phyloP scores from a whole-genome alignment of 495 filamentous ascomycete species.

The Neurospora sp. region DNA sequence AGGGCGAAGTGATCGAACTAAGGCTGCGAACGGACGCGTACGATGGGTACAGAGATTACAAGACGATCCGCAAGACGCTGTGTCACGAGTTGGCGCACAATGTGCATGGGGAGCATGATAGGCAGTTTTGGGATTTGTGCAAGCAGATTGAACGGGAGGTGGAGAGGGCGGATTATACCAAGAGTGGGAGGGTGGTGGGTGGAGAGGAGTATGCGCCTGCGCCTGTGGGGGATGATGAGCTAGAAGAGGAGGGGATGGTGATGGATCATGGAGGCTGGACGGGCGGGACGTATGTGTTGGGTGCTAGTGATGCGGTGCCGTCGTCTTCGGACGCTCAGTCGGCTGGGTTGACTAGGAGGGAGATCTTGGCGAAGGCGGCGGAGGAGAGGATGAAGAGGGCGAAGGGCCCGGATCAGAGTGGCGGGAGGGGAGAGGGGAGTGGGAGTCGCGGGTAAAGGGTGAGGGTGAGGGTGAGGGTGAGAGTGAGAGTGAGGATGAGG shows the following conservation, averaged over 20 bases:
- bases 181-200: slow-evolving; percentile 53
- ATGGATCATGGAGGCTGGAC: slow-evolving; percentile 63
- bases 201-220: slow-evolving; percentile 54
- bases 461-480: too few relatives aligned
- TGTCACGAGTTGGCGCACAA: slow-evolving; percentile 96
- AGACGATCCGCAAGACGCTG: slow-evolving; percentile 78
- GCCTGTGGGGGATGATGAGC: background rate
- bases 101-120: slow-evolving; percentile 73
- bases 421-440: slow-evolving; percentile 10
- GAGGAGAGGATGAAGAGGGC: slow-evolving; percentile 60
- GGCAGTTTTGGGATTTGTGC: slow-evolving; percentile 80
- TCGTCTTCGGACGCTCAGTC: slow-evolving; percentile 6
- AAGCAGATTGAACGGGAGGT: slow-evolving; percentile 82
- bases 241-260: too few relatives aligned
- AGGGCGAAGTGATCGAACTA: slow-evolving; percentile 85
- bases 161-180: slow-evolving; percentile 62
- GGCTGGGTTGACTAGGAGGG: slow-evolving; percentile 41
- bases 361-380: slow-evolving; percentile 64
- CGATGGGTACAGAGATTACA: slow-evolving; percentile 88
- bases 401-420: slow-evolving; percentile 12
- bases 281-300: slow-evolving; percentile 80
- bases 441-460: background rate
- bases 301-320: slow-evolving; percentile 23
- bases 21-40: slow-evolving; percentile 84
- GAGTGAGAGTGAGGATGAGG: too few relatives aligned